A percentile compares a stretch with the other conserved stretches of the same genome.
Evolutionary conservation across 306 rosid species (phyloP).

Genomic region (Inga laurina): DNA sequence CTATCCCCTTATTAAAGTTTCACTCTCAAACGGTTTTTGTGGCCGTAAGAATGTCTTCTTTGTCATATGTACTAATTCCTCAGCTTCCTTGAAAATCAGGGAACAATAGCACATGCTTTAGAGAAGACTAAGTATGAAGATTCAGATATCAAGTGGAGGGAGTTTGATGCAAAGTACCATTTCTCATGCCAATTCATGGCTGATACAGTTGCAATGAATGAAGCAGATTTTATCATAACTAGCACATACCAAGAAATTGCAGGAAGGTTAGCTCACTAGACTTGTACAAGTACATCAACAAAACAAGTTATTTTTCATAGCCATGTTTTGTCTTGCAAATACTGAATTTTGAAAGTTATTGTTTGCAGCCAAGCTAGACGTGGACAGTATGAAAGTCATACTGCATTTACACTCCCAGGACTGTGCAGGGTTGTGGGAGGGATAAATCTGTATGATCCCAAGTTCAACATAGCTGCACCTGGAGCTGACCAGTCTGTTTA

Average conservation of each 20-base stretch:
- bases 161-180: conserved; percentile 81
- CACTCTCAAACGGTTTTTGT: conserved; percentile 20
- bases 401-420: conserved; percentile 87
- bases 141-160: conserved; percentile 93
- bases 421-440: conserved; percentile 89
- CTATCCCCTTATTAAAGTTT: not conserved
- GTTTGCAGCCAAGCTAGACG: conserved; percentile 80
- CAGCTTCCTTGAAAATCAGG: conserved; percentile 46
- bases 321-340: not conserved
- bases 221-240: conserved; percentile 83
- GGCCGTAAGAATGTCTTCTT: conserved; percentile 1
- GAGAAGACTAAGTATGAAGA: conserved; percentile 92
- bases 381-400: conserved; percentile 87
- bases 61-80: conserved; percentile 18
- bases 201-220: conserved; percentile 87
- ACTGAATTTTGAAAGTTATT: conserved; percentile 28
- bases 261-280: conserved; percentile 62
- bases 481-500: conserved; percentile 91
- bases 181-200: conserved; percentile 90
- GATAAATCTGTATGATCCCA: conserved; percentile 83
- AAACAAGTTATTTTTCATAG: not conserved
- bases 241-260: conserved; percentile 95
- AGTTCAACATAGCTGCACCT: conserved; percentile 93
- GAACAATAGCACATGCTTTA: conserved; percentile 90
- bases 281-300: not conserved